Evolutionary conservation across 352 stramenopile genomes (phyloP).

Genomic region (Globisporangium middletonii): DNA sequence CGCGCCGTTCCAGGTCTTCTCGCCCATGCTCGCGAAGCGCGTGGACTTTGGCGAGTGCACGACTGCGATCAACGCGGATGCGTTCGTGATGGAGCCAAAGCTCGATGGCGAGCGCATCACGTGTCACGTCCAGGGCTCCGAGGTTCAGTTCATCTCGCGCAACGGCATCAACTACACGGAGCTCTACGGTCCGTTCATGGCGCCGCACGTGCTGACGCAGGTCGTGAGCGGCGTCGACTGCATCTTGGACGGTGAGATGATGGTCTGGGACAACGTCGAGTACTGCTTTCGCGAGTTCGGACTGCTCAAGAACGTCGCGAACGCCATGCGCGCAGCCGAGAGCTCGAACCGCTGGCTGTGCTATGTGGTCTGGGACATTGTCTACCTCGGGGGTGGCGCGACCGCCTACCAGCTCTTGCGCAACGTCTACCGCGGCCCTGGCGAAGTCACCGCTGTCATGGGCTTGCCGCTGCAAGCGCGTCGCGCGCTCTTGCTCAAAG

Average conservation of each 20-base stretch:
- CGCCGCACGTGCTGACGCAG: conserved; percentile 57
- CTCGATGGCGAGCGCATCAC: conserved; percentile 81
- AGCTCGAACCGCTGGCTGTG: conserved; percentile 69
- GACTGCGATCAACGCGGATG: conserved; percentile 52
- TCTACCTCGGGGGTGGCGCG: conserved; percentile 50
- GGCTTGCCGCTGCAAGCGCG: conserved; percentile 59
- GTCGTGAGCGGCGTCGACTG: conserved; percentile 50
- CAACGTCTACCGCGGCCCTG: conserved; percentile 56
- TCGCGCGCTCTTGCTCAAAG: conserved; percentile 49
- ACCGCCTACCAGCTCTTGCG: conserved; percentile 46
- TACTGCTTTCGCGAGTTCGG: conserved; percentile 75
- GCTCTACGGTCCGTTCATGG: conserved; percentile 53
- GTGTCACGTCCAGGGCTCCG: conserved; percentile 53
- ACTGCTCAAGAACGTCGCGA: conserved; percentile 74
- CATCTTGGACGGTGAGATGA: conserved; percentile 86
- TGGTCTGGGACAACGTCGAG: conserved; percentile 84
- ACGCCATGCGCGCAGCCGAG: conserved; percentile 44
- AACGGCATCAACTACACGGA: conserved; percentile 84
- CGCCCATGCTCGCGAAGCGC: conserved; percentile 81
- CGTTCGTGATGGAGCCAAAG: conserved; percentile 83
- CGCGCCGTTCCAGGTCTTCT: conserved; percentile 81
- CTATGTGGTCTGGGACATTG: conserved; percentile 82
- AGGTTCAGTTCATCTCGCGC: conserved; percentile 80
- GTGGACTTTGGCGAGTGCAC: conserved; percentile 83
- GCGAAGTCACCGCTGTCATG: conserved; percentile 61